phyloP scores from a whole-genome alignment of 805 yeast genomes.

The Saccharomycopsis guyanensis region DNA sequence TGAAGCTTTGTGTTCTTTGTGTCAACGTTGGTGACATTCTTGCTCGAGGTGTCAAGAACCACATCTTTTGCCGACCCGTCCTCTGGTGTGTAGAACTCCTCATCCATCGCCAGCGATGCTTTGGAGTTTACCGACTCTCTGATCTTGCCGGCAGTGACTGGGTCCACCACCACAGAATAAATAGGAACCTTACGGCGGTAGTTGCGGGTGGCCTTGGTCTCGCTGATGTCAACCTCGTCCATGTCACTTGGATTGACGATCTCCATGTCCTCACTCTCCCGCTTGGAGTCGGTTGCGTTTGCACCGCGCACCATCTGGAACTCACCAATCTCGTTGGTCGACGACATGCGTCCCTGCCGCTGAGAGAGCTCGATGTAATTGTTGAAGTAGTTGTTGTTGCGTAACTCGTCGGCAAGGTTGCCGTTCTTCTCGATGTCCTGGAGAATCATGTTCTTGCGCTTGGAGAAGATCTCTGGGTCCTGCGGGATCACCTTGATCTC shows the following conservation, averaged over 20 bases:
- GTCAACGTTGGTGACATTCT: too few species aligned
- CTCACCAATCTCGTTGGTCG: slow-evolving; percentile 5
- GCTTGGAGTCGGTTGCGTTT: neutral
- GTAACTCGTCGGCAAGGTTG: slow-evolving; percentile 11
- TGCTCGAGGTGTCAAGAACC: too few species aligned
- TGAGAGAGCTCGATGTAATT: slow-evolving; percentile 17
- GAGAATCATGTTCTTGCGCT: slow-evolving; percentile 17
- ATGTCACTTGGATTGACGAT: slow-evolving; percentile 8
- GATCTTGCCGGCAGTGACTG: neutral
- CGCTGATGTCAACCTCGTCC: slow-evolving; percentile 6
- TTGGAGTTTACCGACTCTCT: neutral
- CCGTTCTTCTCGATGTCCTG: slow-evolving; percentile 13
- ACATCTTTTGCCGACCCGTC: too few species aligned
- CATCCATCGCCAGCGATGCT: slow-evolving; percentile 11
- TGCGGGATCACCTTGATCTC: slow-evolving; percentile 15
- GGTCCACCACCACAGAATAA: neutral
- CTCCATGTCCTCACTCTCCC: slow-evolving; percentile 14
- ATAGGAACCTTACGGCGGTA: slow-evolving; percentile 1
- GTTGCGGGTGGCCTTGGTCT: neutral
- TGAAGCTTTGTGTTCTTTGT: too few species aligned
- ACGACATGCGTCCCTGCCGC: slow-evolving; percentile 9
- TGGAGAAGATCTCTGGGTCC: slow-evolving; percentile 1
- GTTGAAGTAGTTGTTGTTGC: slow-evolving; percentile 18
- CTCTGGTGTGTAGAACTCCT: slow-evolving; percentile 17
- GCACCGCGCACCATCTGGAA: slow-evolving; percentile 3